Base-by-base conservation (phyloP, 768 basidiomycete genomes). In the Leccinum longicurvipes region DNA sequence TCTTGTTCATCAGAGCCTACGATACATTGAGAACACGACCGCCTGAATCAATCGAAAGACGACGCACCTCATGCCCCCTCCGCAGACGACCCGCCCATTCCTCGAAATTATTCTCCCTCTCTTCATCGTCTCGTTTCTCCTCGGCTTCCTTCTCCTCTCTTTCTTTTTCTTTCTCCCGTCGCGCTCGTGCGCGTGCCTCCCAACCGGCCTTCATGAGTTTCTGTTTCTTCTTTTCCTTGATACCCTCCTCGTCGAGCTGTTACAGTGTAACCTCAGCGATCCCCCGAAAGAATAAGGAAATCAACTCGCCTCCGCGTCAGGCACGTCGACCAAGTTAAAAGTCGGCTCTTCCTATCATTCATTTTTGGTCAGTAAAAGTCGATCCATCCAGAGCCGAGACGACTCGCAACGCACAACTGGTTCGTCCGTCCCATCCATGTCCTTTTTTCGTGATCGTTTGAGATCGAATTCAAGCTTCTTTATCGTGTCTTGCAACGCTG, bases 221-320 rank as follows among this genome's bases (percentile, higher is more conserved):
- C 69, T 99, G 97, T 65, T 88, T 91, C 65, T 86, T 86, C 76
- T 98, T 99, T 72, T 99, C 97, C 69, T 91, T 98, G 32, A 98
- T 68, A 24, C 85, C 81, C 39, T 96, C 94, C 66, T 98, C 95
- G 63, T 92, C 91, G 8, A 93, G 79, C 88, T 92, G 56, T 17
- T 23, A 23, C 12, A n/a, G 28, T 3, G 34, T 17, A 8, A 27
- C 17, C 23, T 27, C 23, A 24, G 17, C 8, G 11, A 36, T 39
- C 36, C 36, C 2, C 4, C 44, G 14, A 23, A 24, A 15, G 6
- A 45, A 17, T 25, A 32, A 39, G n/a, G 25, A n/a, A 21, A 24
- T 8, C 11, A 6, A 49, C 77, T 58, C 59, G 94, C 87, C 56
- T 96, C 89, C 6, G 82, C 86, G 71, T 99, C 97, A 0, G 94